Evolutionary conservation across 345 rosid species (phyloP).

Genomic region (Clausena lansium): DNA sequence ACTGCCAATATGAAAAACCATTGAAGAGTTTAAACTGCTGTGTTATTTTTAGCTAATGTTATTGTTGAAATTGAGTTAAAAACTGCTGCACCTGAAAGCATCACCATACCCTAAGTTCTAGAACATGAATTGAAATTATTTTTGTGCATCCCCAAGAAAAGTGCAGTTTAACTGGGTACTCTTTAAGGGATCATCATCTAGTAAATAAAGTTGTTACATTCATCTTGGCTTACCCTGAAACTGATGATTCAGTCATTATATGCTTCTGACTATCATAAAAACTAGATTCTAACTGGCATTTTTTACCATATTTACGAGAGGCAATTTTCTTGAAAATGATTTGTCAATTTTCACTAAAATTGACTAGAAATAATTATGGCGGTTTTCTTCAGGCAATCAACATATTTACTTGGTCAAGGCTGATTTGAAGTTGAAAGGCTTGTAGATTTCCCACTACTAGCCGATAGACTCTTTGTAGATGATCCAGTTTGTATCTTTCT

Average conservation of each 20-base stretch:
- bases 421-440: neutral
- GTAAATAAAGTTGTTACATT: too few relatives aligned
- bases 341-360: neutral
- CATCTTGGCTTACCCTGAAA: too few relatives aligned
- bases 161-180: neutral
- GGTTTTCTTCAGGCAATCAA: neutral
- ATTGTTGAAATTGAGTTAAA: neutral
- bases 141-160: neutral
- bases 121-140: neutral
- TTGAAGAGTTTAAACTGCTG: neutral
- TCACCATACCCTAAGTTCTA: neutral
- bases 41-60: neutral
- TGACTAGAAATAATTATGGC: neutral
- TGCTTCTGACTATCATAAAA: too few relatives aligned
- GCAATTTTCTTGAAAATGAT: neutral
- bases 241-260: too few relatives aligned
- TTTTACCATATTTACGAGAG: too few relatives aligned
- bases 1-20: neutral
- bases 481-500: neutral
- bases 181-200: neutral
- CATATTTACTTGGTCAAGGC: neutral
- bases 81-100: neutral
- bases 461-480: neutral
- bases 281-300: neutral
- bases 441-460: neutral